Evolutionary conservation across 1,284 basidiomycete species (phyloP), one percentile per base, ranked within the genome.

Genomic region (Vanrija sp.): DNA sequence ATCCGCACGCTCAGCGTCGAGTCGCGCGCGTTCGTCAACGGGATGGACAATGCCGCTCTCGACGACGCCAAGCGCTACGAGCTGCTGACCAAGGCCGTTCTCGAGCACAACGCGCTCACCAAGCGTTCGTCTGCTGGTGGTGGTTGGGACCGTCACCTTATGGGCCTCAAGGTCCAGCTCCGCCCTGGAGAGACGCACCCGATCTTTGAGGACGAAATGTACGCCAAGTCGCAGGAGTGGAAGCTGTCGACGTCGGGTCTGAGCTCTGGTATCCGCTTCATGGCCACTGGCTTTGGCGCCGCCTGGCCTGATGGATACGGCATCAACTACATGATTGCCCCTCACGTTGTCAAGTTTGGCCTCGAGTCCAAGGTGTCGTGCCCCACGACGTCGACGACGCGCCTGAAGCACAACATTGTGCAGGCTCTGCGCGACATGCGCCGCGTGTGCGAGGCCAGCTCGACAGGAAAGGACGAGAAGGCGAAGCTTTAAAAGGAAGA

Each of bases 241-340:
- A 89, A 88, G 69, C 79, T 98, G 49, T 92, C 89, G 66, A 97
- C 95, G 6, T 94, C 90, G 75, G 92, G 89, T 3, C 74, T 98
- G 64, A 91, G 87, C 72, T 86, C 88, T 19, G 94, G 94, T 1
- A 82, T 87, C 66, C 81, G 88, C 49, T 97, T 98, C 78, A 84
- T 85, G 50, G 95, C 94, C 1, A 97, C 93, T 7, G 94, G 93
- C 7, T 94, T 94, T 73, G 90, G 91, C 9, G 78, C 90, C 3
- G 76, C 80, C 6, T 91, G 86, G 77, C 80, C 83, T 34, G 87
- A 93, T 78, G 91, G 92, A 6, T 95, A 93, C 79, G 91, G 92
- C 3, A 87, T 94, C 66, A 95, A 91, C 71, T 95, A 98, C 75
- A 82, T 97, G 60, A 85, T 89, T 55, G 91, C 87, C 16, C 83